Percentiles rank a stretch among this genome's conserved stretches.
Evolutionary conservation across 371 early-diverging fungal species (phyloP).

Genomic region (Mortierella sp.): DNA sequence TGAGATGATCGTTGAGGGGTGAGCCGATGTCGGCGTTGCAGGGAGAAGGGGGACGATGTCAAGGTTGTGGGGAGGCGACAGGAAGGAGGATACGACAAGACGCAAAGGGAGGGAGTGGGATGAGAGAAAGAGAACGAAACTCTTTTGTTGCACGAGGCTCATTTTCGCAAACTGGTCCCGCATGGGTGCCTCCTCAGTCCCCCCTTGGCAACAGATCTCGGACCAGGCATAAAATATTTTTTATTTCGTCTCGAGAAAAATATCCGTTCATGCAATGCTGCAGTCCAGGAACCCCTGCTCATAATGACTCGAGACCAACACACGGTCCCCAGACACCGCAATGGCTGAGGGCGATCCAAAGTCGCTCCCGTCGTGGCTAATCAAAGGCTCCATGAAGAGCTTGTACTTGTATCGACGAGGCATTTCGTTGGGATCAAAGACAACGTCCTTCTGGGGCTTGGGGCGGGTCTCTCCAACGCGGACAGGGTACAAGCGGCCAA

Average conservation of each 20-base stretch:
- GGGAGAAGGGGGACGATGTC: too few species aligned
- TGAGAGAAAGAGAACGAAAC: background rate
- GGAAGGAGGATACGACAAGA: background rate
- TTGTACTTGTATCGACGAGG: constrained; percentile 34
- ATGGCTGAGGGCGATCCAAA: constrained; percentile 49
- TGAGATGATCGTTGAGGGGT: too few species aligned
- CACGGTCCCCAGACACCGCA: constrained; percentile 26
- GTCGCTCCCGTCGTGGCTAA: constrained; percentile 40
- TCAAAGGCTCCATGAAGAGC: constrained; percentile 42
- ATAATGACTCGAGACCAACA: constrained; percentile 41
- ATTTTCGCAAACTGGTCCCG: too few species aligned
- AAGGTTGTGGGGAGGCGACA: too few species aligned
- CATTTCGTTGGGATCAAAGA: constrained; percentile 26
- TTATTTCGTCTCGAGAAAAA: background rate
- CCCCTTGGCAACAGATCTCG: too few species aligned
- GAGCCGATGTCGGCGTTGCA: too few species aligned
- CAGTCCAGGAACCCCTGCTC: constrained; percentile 42
- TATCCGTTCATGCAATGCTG: constrained; percentile 1
- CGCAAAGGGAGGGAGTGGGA: background rate
- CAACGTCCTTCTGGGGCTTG: constrained; percentile 46
- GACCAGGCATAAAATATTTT: background rate
- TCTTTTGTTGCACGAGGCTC: too few species aligned
- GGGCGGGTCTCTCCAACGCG: constrained; percentile 46
- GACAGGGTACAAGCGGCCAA: constrained; percentile 33
- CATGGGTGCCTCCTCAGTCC: too few species aligned